phyloP scores from a whole-genome alignment of 352 stramenopile genomes.

The Phytophthora aleatoria region DNA sequence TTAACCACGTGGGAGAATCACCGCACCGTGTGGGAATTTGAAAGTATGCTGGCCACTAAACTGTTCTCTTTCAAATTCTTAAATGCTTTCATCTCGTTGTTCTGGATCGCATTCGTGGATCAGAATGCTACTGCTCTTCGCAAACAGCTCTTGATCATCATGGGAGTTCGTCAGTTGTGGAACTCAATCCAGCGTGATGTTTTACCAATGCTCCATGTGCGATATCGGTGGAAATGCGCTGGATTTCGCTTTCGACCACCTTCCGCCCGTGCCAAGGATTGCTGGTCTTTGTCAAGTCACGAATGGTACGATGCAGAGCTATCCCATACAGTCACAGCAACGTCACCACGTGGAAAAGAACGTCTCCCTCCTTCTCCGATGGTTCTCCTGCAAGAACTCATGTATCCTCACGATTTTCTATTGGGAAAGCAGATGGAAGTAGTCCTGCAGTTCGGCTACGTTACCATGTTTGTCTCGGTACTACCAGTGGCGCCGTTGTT shows the following conservation, averaged over 20 bases:
- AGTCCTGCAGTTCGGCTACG: conserved; percentile 92
- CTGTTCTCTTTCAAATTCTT: conserved; percentile 87
- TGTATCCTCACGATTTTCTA: conserved; percentile 71
- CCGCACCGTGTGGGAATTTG: conserved; percentile 76
- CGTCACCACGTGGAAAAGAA: conserved; percentile 2
- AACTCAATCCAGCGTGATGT: conserved; percentile 61
- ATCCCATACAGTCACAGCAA: background rate
- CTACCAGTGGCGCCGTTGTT: conserved; percentile 90
- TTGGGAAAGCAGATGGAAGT: conserved; percentile 84
- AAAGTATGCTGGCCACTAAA: conserved; percentile 78
- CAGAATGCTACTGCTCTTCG: conserved; percentile 49
- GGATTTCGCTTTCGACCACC: conserved; percentile 42
- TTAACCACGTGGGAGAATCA: conserved; percentile 84
- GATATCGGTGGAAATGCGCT: conserved; percentile 42
- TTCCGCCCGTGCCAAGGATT: conserved; percentile 8
- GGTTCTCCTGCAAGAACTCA: conserved; percentile 72
- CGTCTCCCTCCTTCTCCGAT: conserved; percentile 39
- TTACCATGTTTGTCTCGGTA: conserved; percentile 94
- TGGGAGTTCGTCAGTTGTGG: conserved; percentile 74
- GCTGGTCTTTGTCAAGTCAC: conserved; percentile 31
- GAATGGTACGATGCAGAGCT: conserved; percentile 71
- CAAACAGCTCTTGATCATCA: conserved; percentile 74
- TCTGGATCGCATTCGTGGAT: conserved; percentile 80
- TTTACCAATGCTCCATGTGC: conserved; percentile 56
- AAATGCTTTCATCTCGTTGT: conserved; percentile 83